Evolutionary conservation across 2,329 filamentous ascomycete genomes (phyloP).

Genomic region (Ophiostoma sp.): DNA sequence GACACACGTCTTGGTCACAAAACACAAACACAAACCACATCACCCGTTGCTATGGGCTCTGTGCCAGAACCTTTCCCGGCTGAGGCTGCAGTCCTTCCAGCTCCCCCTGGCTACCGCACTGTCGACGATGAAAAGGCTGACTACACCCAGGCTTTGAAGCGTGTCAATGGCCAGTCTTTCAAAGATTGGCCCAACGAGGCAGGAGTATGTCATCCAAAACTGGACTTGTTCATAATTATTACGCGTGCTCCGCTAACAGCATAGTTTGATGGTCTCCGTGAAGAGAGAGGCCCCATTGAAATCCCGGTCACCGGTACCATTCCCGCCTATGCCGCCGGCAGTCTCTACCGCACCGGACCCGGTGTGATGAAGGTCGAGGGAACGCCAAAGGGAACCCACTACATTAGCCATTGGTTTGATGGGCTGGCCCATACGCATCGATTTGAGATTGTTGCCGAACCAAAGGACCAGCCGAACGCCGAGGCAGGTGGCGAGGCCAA

Average conservation of each 20-base stretch:
- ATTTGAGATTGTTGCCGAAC: conserved; percentile 62
- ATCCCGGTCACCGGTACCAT: conserved; percentile 66
- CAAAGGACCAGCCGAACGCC: neutral
- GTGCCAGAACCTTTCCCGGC: neutral
- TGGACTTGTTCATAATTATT: neutral
- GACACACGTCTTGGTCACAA: neutral
- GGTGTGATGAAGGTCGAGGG: conserved; percentile 62
- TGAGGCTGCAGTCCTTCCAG: neutral
- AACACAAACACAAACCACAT: too few species aligned
- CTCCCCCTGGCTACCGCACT: conserved; percentile 7
- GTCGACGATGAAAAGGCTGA: conserved; percentile 22
- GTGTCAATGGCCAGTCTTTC: neutral
- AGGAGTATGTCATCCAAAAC: conserved; percentile 20
- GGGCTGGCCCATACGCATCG: conserved; percentile 70
- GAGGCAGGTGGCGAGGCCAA: conserved; percentile 29
- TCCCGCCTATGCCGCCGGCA: conserved; percentile 69
- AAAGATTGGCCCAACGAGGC: conserved; percentile 31
- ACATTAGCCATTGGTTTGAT: conserved; percentile 78
- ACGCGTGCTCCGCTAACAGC: neutral
- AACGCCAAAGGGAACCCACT: conserved; percentile 59
- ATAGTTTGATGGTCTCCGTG: conserved; percentile 67
- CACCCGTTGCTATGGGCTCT: neutral
- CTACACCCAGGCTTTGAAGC: neutral
- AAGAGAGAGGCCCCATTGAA: conserved; percentile 64
- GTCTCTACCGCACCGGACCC: conserved; percentile 73